Base-by-base conservation (phyloP, 768 basidiomycete species). In the Exidia glandulosa region DNA sequence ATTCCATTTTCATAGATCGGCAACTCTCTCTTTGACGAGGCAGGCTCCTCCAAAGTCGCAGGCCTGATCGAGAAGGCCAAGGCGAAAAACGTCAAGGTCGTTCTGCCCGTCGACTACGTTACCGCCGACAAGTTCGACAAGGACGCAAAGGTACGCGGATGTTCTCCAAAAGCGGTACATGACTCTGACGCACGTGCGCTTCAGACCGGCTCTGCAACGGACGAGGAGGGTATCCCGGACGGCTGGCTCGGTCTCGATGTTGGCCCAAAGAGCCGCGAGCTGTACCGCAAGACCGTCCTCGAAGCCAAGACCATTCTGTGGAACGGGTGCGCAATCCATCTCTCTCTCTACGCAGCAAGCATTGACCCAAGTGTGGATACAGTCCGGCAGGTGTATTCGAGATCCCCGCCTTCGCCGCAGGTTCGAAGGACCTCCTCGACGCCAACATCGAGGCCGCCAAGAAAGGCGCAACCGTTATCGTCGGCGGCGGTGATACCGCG, bases 311-410 rank as follows among this genome's bases (percentile, higher is more conserved):
- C 95, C 37, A 92, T 98, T 69, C 84, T 99, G 58, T 99, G 95
- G 95, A 94, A 94, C 65, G 90, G 90, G 90, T n/a, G n/a, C n/a
- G n/a, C n/a, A n/a, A n/a, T n/a, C n/a, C n/a, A n/a, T n/a, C n/a
- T 87, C 64, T 69, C 80, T 32, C 6, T 37, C 31, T 72, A 32
- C 19, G 37, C 32, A 59, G 30, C 48, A 5, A 12, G 16, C 30
- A 32, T 59, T 27, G n/a, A n/a, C 52, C 69, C 65, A 69, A 97
- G 95, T 36, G n/a, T n/a, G n/a, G n/a, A n/a, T n/a, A n/a, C n/a
- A n/a, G n/a, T n/a, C 95, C 96, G 45, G 88, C 94, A 34, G 95
- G 95, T 66, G 95, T 99, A 37, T 99, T 99, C 72, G 95, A 99
- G 73, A 95, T 96, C 79, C 84, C 90, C 37, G 83, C 84, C 23